phyloP scores from a whole-genome alignment of 1,284 basidiomycete genomes.

The Marasmius fiardii region DNA sequence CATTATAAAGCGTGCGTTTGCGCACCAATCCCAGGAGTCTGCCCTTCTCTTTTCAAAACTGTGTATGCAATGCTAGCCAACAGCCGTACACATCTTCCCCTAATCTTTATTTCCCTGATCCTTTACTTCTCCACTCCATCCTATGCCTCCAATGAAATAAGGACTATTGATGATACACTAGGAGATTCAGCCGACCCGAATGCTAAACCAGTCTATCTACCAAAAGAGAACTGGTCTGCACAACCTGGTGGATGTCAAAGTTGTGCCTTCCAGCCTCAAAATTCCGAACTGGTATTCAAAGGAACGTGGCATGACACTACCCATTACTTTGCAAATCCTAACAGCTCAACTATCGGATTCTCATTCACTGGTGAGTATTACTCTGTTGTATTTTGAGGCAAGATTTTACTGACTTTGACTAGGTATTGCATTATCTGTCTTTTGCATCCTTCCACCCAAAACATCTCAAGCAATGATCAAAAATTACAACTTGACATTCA shows the following conservation, averaged over 20 bases:
- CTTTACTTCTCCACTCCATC: background rate
- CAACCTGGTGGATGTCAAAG: background rate
- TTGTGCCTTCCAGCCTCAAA: background rate
- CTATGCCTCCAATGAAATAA: background rate
- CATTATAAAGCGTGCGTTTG: too few relatives aligned
- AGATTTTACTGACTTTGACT: background rate
- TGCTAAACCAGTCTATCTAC: background rate
- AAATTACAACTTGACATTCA: background rate
- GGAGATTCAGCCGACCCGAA: background rate
- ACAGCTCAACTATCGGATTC: background rate
- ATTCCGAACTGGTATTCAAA: background rate
- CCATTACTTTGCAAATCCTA: background rate
- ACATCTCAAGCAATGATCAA: background rate
- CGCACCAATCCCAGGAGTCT: too few relatives aligned
- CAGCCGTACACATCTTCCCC: background rate
- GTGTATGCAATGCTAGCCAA: background rate
- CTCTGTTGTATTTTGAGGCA: too few relatives aligned
- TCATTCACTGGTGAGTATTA: background rate
- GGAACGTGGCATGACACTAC: background rate
- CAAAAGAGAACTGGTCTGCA: background rate
- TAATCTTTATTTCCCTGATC: too few relatives aligned
- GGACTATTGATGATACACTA: background rate
- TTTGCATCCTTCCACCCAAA: background rate
- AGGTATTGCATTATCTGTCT: background rate
- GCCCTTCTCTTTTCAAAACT: too few relatives aligned